Conservation (phyloP, 768 basidiomycete genomes). For the Tricholoma sp. region DNA sequence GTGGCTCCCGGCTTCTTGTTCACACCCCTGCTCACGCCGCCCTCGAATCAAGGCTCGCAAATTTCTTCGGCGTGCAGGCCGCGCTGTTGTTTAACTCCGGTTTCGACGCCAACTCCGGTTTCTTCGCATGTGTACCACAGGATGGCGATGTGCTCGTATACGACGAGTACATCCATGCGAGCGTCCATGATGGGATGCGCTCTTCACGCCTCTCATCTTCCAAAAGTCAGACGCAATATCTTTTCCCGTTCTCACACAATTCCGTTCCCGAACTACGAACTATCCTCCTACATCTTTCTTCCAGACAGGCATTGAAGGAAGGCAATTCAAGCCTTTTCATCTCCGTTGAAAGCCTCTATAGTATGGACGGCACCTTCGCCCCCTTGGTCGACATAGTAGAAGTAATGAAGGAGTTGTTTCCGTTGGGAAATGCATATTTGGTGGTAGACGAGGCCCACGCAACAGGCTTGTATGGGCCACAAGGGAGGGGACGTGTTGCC, state of each 20-base stretch:
- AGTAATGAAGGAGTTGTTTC: conserved; percentile 55
- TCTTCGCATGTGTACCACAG: conserved; percentile 80
- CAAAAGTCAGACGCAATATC: conserved; percentile 23
- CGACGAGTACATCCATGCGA: conserved; percentile 88
- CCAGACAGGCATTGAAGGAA: conserved; percentile 26
- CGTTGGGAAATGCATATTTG: conserved; percentile 60
- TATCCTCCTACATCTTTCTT: conserved; percentile 37
- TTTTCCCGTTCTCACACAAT: conserved; percentile 68
- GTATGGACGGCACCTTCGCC: conserved; percentile 93
- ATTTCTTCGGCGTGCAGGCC: conserved; percentile 54
- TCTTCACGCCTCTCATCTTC: conserved; percentile 38
- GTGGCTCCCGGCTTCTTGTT: conserved; percentile 83
- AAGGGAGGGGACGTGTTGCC: conserved; percentile 71
- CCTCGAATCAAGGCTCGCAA: conserved; percentile 65
- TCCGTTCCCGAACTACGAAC: conserved; percentile 44
- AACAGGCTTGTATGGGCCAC: conserved; percentile 81
- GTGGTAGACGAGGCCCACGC: conserved; percentile 94
- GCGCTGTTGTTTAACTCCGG: conserved; percentile 90
- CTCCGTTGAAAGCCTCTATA: conserved; percentile 85
- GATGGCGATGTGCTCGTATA: conserved; percentile 70
- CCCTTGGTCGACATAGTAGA: conserved; percentile 67
- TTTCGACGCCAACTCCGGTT: conserved; percentile 86
- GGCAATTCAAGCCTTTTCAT: conserved; percentile 61
- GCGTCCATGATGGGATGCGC: conserved; percentile 88
- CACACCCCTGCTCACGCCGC: conserved; percentile 64